Conservation (phyloP, 2,329 filamentous ascomycete genomes). For the Fusarium nanum region DNA sequence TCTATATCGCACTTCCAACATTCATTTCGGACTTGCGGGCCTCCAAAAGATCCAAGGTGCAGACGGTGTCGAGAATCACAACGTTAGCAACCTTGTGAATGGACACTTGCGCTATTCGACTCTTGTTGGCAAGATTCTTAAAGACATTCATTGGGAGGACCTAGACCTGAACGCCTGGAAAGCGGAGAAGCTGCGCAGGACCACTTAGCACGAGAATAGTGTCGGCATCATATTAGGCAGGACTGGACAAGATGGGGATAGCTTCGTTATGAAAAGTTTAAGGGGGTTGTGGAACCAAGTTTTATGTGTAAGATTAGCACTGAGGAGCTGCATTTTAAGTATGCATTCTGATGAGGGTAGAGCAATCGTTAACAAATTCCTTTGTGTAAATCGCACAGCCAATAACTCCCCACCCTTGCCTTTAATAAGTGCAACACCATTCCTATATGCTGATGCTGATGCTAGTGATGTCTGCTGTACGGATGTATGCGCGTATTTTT, state of each 20-base stretch:
- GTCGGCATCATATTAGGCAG: constrained; percentile 28
- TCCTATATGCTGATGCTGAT: constrained; percentile 25
- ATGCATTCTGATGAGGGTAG: constrained; percentile 17
- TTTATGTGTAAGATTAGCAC: constrained; percentile 40
- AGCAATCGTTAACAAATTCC: constrained; percentile 28
- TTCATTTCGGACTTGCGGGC: constrained; percentile 86
- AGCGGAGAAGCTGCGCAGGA: constrained; percentile 39
- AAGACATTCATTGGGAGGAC: constrained; percentile 76
- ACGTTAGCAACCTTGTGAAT: constrained; percentile 72
- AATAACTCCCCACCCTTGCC: constrained; percentile 2
- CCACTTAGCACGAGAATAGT: constrained; percentile 37
- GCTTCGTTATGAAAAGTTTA: constrained; percentile 14
- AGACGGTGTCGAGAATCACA: constrained; percentile 73
- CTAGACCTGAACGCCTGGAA: constrained; percentile 57
- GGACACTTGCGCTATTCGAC: constrained; percentile 79
- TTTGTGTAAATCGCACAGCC: constrained; percentile 19
- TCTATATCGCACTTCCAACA: constrained; percentile 83
- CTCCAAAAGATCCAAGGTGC: constrained; percentile 79
- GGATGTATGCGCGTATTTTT: constrained; percentile 31
- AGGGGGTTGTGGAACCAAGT: constrained; percentile 10
- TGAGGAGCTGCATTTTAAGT: constrained; percentile 28
- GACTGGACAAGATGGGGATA: constrained; percentile 15
- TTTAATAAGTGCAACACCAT: constrained; percentile 16
- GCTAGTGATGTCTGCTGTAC: constrained; percentile 28
- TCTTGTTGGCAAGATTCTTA: constrained; percentile 73